phyloP scores from a whole-genome alignment of 2,329 filamentous ascomycete species.

The Monosporascus sp. region DNA sequence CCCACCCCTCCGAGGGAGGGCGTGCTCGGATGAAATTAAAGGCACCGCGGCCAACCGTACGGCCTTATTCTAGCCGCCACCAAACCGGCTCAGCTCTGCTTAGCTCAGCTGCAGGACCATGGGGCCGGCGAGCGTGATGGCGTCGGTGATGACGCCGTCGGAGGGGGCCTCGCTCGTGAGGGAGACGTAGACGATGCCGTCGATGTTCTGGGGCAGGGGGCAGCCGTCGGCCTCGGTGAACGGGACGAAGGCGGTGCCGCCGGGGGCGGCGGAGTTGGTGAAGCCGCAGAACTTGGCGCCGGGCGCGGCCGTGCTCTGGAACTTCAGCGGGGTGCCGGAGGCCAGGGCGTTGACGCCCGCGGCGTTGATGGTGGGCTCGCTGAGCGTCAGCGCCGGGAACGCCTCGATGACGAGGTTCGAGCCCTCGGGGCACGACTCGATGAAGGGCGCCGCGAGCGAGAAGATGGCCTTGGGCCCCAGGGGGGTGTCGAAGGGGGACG shows the following conservation, averaged over 20 bases:
- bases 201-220: constrained; percentile 55
- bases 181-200: constrained; percentile 63
- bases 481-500: constrained; percentile 65
- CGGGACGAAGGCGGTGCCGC: constrained; percentile 54
- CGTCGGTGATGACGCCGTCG: constrained; percentile 51
- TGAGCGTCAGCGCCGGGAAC: constrained; percentile 55
- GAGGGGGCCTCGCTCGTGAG: constrained; percentile 51
- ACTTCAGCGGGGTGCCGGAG: constrained; percentile 37
- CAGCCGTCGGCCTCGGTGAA: constrained; percentile 53
- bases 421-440: constrained; percentile 61
- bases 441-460: constrained; percentile 69
- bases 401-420: constrained; percentile 59
- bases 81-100: constrained; percentile 5
- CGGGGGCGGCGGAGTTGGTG: constrained; percentile 53
- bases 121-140: constrained; percentile 61
- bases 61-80: no score
- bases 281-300: constrained; percentile 60
- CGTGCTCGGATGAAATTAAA: no score
- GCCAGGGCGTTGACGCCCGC: constrained; percentile 32
- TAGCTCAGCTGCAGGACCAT: constrained; percentile 52
- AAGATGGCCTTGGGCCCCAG: constrained; percentile 66
- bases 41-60: no score
- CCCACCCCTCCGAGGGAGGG: no score
- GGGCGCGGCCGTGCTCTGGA: constrained; percentile 46
- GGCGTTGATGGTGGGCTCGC: constrained; percentile 33